Conservation (phyloP, 345 rosid genomes). For the Toxicodendron radicans region DNA sequence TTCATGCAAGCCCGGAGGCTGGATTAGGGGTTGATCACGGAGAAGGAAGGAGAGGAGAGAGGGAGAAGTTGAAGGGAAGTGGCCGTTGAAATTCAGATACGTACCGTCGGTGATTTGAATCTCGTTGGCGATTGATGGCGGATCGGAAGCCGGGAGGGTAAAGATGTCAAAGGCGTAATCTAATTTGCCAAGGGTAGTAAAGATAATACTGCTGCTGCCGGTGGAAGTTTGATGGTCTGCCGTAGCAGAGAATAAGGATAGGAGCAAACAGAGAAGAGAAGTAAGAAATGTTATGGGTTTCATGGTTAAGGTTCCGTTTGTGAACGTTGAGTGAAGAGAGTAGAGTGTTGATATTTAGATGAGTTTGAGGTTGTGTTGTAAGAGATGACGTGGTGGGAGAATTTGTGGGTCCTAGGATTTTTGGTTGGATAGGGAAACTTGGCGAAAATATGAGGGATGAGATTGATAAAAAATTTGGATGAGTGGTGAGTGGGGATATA, state of each 20-base stretch:
- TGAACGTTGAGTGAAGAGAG: background rate
- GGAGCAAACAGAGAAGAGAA: background rate
- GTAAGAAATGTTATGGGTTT: background rate
- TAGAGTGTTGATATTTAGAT: background rate
- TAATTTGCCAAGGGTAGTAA: constrained; percentile 64
- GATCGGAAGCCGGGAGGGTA: constrained; percentile 40
- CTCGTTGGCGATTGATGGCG: constrained; percentile 41
- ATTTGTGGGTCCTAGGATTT: background rate
- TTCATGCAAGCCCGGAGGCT: constrained; percentile 2
- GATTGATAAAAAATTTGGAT: background rate
- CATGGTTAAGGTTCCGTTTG: constrained; percentile 1
- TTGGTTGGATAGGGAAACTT: too few species aligned
- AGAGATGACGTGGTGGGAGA: constrained; percentile 14
- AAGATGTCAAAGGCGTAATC: constrained; percentile 74
- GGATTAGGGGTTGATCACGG: constrained; percentile 29
- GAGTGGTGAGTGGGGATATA: background rate
- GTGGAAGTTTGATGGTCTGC: constrained; percentile 19
- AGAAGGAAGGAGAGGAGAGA: constrained; percentile 38
- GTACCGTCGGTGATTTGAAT: constrained; percentile 67
- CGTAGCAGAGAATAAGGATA: constrained; percentile 2
- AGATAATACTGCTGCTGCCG: constrained; percentile 51
- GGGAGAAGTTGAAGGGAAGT: constrained; percentile 62
- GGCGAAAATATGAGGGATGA: background rate
- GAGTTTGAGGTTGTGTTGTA: background rate
- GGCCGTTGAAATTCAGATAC: constrained; percentile 81